phyloP scores from a whole-genome alignment of 2,329 filamentous ascomycete species.

The Trichophyton benhamiae region DNA sequence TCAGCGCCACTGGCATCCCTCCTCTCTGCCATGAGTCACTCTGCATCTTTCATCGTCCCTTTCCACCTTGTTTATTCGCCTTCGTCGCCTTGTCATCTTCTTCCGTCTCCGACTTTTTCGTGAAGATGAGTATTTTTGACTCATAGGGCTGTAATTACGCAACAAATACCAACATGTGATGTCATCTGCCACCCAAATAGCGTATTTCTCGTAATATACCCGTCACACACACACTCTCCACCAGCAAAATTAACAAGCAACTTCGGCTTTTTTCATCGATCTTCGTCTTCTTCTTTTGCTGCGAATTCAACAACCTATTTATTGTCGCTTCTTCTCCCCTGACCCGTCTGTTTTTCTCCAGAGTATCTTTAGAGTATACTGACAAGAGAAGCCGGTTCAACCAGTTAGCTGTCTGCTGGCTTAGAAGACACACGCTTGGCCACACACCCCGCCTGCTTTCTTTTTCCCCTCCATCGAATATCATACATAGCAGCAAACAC shows the following conservation, averaged over 20 bases:
- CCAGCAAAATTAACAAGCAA: not conserved
- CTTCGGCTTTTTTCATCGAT: not conserved
- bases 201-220: not conserved
- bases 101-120: not conserved
- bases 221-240: conserved; percentile 1
- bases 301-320: not conserved
- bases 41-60: not conserved
- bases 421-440: not conserved
- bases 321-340: not conserved
- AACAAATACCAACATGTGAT: not conserved
- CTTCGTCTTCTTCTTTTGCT: not conserved
- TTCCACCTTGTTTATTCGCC: not conserved
- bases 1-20: too few relatives aligned
- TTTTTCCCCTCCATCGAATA: not conserved
- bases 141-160: not conserved
- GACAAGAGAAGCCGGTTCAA: not conserved
- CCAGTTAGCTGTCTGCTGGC: not conserved
- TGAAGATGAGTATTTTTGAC: not conserved
- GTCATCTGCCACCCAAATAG: not conserved
- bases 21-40: too few relatives aligned
- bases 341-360: not conserved
- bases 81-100: not conserved
- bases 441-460: not conserved
- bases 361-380: not conserved
- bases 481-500: not conserved